A percentile compares a stretch with the other conserved stretches of the same genome.
Evolutionary conservation across 2,329 filamentous ascomycete genomes (phyloP).

Genomic region (Didymellaceae sp.): DNA sequence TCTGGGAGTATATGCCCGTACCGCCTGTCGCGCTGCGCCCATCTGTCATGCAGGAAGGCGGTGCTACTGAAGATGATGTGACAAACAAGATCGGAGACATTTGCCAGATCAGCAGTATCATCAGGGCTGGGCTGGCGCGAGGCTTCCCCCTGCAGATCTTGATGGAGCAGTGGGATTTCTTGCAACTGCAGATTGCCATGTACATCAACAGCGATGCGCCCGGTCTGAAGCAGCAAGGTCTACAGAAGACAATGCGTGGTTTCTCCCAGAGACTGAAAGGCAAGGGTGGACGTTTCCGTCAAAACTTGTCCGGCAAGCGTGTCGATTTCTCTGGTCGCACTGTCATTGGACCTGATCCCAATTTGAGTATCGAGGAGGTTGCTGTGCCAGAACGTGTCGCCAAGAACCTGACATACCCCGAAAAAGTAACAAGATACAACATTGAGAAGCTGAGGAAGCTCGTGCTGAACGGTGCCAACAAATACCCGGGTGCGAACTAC

Average conservation of each 20-base stretch:
- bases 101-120: slow-evolving; percentile 86
- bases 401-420: slow-evolving; percentile 94
- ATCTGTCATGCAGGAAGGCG: slow-evolving; percentile 89
- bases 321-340: slow-evolving; percentile 98
- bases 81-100: slow-evolving; percentile 98
- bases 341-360: slow-evolving; percentile 97
- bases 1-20: slow-evolving; percentile 95
- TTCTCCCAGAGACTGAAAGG: slow-evolving; percentile 96
- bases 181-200: slow-evolving; percentile 94
- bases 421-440: slow-evolving; percentile 84
- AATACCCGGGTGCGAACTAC: slow-evolving; percentile 88
- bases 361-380: slow-evolving; percentile 90
- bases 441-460: slow-evolving; percentile 78
- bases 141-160: slow-evolving; percentile 86
- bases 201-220: slow-evolving; percentile 98
- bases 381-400: slow-evolving; percentile 91
- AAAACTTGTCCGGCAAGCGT: slow-evolving; percentile 96
- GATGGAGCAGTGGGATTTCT: slow-evolving; percentile 98
- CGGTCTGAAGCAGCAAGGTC: slow-evolving; percentile 84
- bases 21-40: slow-evolving; percentile 94
- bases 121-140: slow-evolving; percentile 80
- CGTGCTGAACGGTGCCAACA: slow-evolving; percentile 74
- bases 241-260: slow-evolving; percentile 87
- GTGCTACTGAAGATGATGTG: slow-evolving; percentile 94
- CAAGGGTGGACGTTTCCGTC: slow-evolving; percentile 95